Conservation (phyloP, 805 yeast genomes). For the Starmerella sp. region DNA sequence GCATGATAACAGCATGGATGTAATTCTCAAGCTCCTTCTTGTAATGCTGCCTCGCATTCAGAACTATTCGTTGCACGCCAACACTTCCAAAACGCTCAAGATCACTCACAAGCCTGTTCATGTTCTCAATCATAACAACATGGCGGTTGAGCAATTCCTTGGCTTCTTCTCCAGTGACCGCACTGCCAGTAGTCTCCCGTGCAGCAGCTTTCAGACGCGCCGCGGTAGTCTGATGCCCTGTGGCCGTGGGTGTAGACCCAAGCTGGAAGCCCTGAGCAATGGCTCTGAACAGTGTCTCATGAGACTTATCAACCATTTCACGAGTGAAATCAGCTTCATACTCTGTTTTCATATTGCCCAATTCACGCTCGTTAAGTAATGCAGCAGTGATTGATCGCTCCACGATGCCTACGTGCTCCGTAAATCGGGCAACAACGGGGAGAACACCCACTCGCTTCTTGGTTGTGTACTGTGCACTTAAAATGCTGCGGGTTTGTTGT, state of each 20-base stretch:
- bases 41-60: slow-evolving; percentile 25
- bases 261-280: slow-evolving; percentile 22
- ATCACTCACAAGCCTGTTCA: slow-evolving; percentile 37
- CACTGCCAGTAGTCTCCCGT: slow-evolving; percentile 9
- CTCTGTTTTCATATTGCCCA: neutral
- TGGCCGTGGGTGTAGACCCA: slow-evolving; percentile 13
- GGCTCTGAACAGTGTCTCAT: slow-evolving; percentile 22
- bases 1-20: slow-evolving; percentile 37
- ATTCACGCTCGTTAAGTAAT: slow-evolving; percentile 1
- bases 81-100: slow-evolving; percentile 19
- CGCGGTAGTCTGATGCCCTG: slow-evolving; percentile 6
- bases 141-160: slow-evolving; percentile 34
- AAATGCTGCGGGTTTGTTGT: slow-evolving; percentile 40
- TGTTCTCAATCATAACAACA: slow-evolving; percentile 43
- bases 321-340: slow-evolving; percentile 13
- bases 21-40: slow-evolving; percentile 34
- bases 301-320: slow-evolving; percentile 12
- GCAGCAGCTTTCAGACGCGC: slow-evolving; percentile 17
- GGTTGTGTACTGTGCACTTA: slow-evolving; percentile 30
- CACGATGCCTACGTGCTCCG: slow-evolving; percentile 28
- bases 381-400: slow-evolving; percentile 16
- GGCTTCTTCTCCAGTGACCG: slow-evolving; percentile 22
- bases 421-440: slow-evolving; percentile 38
- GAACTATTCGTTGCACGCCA: slow-evolving; percentile 20
- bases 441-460: slow-evolving; percentile 35